phyloP scores from a whole-genome alignment of 1,284 basidiomycete species.

The Serendipita sp. region DNA sequence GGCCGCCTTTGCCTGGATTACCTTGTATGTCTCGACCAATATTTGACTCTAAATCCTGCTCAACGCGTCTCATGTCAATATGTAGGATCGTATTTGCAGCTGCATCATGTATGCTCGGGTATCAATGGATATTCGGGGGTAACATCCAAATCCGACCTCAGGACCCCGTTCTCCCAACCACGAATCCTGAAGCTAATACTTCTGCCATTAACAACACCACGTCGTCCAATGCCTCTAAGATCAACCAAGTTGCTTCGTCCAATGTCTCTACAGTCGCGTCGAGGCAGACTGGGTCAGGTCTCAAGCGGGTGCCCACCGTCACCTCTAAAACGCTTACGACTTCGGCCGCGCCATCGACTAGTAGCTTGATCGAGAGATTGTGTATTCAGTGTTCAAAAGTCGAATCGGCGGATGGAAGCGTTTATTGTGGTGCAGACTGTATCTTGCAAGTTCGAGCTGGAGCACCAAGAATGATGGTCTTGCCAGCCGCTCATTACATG shows the following conservation, averaged over 20 bases:
- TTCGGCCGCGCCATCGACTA: not conserved
- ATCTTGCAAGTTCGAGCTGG: not conserved
- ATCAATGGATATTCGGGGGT: not conserved
- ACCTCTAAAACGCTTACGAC: not conserved
- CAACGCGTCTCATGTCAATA: not conserved
- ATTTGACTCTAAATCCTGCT: not conserved
- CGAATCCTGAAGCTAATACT: not conserved
- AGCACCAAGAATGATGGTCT: not conserved
- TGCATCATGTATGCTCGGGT: not conserved
- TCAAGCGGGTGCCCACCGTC: not conserved
- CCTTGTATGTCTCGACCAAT: not conserved
- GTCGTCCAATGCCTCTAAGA: not conserved
- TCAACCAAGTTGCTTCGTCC: not conserved
- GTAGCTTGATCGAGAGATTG: not conserved
- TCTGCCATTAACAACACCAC: not conserved
- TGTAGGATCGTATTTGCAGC: not conserved
- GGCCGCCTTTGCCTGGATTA: not conserved
- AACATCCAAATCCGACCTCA: not conserved
- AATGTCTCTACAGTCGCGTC: not conserved
- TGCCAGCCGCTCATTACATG: not conserved
- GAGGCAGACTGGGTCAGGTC: not conserved
- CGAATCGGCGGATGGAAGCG: not conserved
- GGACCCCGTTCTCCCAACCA: not conserved
- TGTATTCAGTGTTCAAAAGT: not conserved
- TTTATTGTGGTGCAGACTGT: not conserved